Base-by-base conservation (phyloP, 257 asterid species). In the Forsythia suspensa region DNA sequence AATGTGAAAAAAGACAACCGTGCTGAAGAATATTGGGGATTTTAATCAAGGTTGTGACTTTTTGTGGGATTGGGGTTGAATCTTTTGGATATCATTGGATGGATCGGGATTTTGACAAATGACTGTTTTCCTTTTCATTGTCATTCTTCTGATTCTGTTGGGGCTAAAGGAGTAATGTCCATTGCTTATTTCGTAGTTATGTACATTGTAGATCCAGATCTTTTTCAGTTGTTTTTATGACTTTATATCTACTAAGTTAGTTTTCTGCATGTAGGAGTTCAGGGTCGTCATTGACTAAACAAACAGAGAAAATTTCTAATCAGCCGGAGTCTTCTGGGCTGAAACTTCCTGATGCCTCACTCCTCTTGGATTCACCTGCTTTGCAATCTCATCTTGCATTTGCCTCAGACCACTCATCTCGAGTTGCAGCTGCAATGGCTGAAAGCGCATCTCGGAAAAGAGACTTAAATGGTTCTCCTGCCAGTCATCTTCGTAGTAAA, bases 401-500 rank as follows among this genome's bases (percentile, higher is more conserved):
- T 83, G 78, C 80, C 29, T 77, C 80, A 15, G 92, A 91, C 70
- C 96, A 90, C 86, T 85, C 97, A 76, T 91, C 97, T 43, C 91
- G 89, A 82, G 98, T 92, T 82, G 96, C 96, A 67, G 92, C 89
- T 77, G 97, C 98, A 38, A 90, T 92, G 95, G 91, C 94, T 38
- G 92, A 89, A 84, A 90, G 85, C 72, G 87, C 86, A 70, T 86
- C 95, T 48, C 84, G 94, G 77, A 94, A 91, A 89, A 86, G 97
- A 87, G 95, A 89, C 38, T 77, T 84, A 82, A 88, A 78, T 24
- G 88, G 80, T 59, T 69, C 87, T 20, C 57, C 88, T 55, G 84
- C 92, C 77, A 81, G 74, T 81, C 48, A 76, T 79, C 89, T 93
- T 80, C 96, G 93, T 81, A 88, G 77, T 76, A 94, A 94, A 86